Conservation (phyloP, 352 stramenopile species). For the Pythium dissotocum region DNA sequence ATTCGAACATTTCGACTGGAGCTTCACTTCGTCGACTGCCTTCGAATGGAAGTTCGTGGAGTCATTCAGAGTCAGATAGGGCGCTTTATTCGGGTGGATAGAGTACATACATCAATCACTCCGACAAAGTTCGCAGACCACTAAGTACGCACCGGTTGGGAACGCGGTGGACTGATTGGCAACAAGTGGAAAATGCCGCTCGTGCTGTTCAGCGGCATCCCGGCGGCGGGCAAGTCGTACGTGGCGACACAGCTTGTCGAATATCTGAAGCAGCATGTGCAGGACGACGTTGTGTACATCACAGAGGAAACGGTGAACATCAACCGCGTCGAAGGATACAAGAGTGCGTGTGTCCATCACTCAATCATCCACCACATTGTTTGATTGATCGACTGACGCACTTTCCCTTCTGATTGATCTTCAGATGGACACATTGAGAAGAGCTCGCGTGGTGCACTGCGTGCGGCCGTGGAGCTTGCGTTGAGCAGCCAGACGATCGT, state of each 20-base stretch:
- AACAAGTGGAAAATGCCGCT: slow-evolving; percentile 54
- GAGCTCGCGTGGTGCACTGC: slow-evolving; percentile 64
- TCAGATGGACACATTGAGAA: slow-evolving; percentile 61
- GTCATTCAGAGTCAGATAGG: too few species aligned
- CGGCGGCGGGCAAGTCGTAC: slow-evolving; percentile 65
- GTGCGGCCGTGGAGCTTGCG: slow-evolving; percentile 59
- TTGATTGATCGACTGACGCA: background rate
- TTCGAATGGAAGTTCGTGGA: too few species aligned
- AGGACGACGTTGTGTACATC: slow-evolving; percentile 56
- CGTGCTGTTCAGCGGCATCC: slow-evolving; percentile 72
- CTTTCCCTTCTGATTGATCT: background rate
- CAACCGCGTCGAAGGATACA: slow-evolving; percentile 55
- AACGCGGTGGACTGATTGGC: background rate
- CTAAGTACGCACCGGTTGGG: slow-evolving; percentile 21
- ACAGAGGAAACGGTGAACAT: slow-evolving; percentile 66
- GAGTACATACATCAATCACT: too few species aligned
- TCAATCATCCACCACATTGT: background rate
- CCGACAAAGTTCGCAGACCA: background rate
- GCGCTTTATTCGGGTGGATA: too few species aligned
- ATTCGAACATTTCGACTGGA: too few species aligned
- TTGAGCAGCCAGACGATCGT: slow-evolving; percentile 78
- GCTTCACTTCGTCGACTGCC: too few species aligned
- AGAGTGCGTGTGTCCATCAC: slow-evolving; percentile 31
- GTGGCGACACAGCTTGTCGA: slow-evolving; percentile 49
- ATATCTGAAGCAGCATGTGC: slow-evolving; percentile 42